Percentiles rank a stretch among this genome's conserved stretches.
Evolutionary conservation across 2,329 filamentous ascomycete species (phyloP).

Genomic region (Pseudogymnoascus pannorum): DNA sequence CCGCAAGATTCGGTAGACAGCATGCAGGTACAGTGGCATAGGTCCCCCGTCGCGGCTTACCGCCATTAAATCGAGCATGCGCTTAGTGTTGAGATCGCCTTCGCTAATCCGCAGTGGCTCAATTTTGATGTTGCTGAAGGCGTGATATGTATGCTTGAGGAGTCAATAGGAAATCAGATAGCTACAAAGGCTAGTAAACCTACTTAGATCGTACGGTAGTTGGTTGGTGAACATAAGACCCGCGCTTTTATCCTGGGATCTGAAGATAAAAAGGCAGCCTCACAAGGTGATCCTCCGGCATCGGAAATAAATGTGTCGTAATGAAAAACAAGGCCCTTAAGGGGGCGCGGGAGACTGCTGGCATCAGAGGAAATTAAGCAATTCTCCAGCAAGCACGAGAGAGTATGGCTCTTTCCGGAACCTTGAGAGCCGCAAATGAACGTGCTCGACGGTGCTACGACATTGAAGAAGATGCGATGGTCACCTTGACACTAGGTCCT

Average conservation of each 20-base stretch:
- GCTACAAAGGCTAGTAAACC: too few relatives aligned
- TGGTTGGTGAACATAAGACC: constrained; percentile 45
- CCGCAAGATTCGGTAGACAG: constrained; percentile 41
- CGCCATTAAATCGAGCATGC: constrained; percentile 50
- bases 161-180: background rate
- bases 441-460: constrained; percentile 46
- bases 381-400: constrained; percentile 48
- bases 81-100: constrained; percentile 41
- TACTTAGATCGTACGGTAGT: constrained; percentile 34
- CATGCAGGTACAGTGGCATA: constrained; percentile 45
- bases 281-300: constrained; percentile 33
- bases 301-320: constrained; percentile 43
- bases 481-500: too few relatives aligned
- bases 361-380: constrained; percentile 33
- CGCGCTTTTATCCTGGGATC: constrained; percentile 37
- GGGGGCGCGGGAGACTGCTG: constrained; percentile 38
- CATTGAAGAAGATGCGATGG: constrained; percentile 42
- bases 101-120: constrained; percentile 40
- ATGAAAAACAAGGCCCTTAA: constrained; percentile 49
- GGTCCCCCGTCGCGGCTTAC: constrained; percentile 32
- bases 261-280: constrained; percentile 48
- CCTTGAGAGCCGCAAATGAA: constrained; percentile 60
- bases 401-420: constrained; percentile 53
- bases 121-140: constrained; percentile 35
- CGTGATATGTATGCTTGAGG: constrained; percentile 31